These are phyloP conservation scores for Aspergillus pseudoterreus DNA, from an alignment of 2,329 filamentous ascomycete genomes.

Conservation along the genomic window DNA sequence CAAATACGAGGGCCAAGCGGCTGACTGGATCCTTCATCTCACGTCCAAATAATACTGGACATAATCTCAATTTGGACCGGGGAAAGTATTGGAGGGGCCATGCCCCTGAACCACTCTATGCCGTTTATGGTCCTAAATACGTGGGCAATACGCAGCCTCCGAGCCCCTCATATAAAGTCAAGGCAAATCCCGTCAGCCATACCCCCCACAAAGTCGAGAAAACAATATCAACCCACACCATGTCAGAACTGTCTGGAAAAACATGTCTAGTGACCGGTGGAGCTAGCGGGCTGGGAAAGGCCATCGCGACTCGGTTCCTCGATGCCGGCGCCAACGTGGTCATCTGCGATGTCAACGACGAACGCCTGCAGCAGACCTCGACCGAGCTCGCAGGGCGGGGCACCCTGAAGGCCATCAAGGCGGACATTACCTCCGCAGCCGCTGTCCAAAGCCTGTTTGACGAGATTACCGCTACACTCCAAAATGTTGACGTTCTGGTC, in stretches of 20 bases:
- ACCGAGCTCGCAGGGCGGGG: constrained; percentile 21
- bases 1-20: neutral
- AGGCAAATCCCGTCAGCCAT: neutral
- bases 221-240: neutral
- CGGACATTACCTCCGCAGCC: constrained; percentile 35
- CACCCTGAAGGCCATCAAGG: constrained; percentile 25
- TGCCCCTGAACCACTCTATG: no score
- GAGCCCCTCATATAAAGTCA: no score
- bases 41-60: no score
- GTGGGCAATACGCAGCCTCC: no score
- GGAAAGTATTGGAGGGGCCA: no score
- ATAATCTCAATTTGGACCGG: no score
- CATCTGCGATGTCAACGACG: constrained; percentile 35
- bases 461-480: constrained; percentile 32
- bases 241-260: constrained; percentile 15
- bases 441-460: constrained; percentile 38
- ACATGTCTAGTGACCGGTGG: constrained; percentile 35
- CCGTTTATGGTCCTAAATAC: no score
- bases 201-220: neutral
- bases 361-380: constrained; percentile 20
- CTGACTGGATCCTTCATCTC: neutral
- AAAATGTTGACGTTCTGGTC: constrained; percentile 54
- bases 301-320: constrained; percentile 32
- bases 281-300: constrained; percentile 36
- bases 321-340: constrained; percentile 37